Evolutionary conservation across 768 basidiomycete genomes (phyloP).

Genomic region (Tulasnella sp.): DNA sequence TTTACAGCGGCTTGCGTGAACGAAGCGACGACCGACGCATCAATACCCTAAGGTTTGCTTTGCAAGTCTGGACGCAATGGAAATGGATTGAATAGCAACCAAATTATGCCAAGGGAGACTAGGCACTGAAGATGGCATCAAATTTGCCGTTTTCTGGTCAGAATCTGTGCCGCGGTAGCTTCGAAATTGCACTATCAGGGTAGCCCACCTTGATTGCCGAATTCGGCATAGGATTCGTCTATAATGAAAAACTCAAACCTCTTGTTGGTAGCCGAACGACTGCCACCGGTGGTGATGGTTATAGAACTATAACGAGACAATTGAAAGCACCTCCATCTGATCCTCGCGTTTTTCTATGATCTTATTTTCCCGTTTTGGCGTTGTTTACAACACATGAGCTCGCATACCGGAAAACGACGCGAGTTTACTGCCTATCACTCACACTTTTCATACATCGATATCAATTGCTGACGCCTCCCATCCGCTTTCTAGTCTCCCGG

Average conservation of each 20-base stretch:
- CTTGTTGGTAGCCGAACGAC: not conserved
- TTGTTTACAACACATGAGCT: no score
- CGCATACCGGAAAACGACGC: no score
- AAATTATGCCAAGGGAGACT: constrained; percentile 40
- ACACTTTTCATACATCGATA: no score
- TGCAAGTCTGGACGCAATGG: constrained; percentile 39
- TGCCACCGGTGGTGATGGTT: no score
- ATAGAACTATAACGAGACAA: not conserved
- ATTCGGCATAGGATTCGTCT: constrained; percentile 66
- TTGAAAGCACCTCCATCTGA: no score
- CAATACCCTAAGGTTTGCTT: constrained; percentile 66
- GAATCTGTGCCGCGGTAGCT: constrained; percentile 52
- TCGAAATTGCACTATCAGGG: not conserved
- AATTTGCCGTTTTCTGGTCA: constrained; percentile 57
- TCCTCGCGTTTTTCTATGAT: no score
- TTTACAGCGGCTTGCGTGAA: constrained; percentile 70
- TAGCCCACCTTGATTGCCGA: constrained; percentile 46
- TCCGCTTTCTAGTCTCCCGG: no score
- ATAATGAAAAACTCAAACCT: constrained; percentile 42
- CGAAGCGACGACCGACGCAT: constrained; percentile 54
- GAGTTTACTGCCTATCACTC: no score
- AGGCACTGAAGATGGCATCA: constrained; percentile 62
- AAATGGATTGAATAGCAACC: not conserved
- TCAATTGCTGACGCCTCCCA: no score
- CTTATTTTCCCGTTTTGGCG: no score